Conservation (phyloP, 2,329 filamentous ascomycete genomes). For the Aspergillus eucalypticola region DNA sequence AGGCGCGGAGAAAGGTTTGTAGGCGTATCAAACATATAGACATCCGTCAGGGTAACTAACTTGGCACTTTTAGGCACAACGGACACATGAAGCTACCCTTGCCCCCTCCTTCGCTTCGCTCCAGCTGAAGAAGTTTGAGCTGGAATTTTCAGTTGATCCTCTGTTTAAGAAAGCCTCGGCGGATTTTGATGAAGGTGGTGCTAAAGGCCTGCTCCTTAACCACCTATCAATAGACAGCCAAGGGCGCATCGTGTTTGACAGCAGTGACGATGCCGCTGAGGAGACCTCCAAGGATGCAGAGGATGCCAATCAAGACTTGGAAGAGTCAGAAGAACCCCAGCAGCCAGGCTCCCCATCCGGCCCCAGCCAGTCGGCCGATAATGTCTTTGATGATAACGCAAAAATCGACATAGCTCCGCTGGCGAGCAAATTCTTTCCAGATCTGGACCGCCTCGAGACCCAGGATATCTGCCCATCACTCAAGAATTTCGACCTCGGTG, state of each 20-base stretch:
- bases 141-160: conserved; percentile 94
- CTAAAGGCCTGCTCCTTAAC: conserved; percentile 91
- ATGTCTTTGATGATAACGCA: conserved; percentile 54
- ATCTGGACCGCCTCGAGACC: conserved; percentile 72
- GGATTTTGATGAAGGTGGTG: conserved; percentile 96
- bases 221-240: conserved; percentile 93
- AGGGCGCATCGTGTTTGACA: conserved; percentile 96
- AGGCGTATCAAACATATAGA: not conserved
- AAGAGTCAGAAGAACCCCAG: conserved; percentile 45
- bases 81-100: conserved; percentile 89
- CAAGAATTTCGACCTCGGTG: conserved; percentile 88
- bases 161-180: conserved; percentile 99
- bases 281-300: conserved; percentile 45
- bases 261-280: conserved; percentile 78
- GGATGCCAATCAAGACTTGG: conserved; percentile 35
- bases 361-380: conserved; percentile 35
- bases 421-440: conserved; percentile 80
- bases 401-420: conserved; percentile 79
- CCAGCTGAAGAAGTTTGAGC: conserved; percentile 94
- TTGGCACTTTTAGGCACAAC: conserved; percentile 54
- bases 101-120: conserved; percentile 84
- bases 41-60: conserved; percentile 21
- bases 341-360: conserved; percentile 36
- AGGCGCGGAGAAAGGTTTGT: conserved; percentile 68
- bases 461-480: conserved; percentile 94